Evolutionary conservation across 2,329 filamentous ascomycete genomes (phyloP), one percentile per base, ranked within the genome.

Genomic region (Nigrospora oryzae): DNA sequence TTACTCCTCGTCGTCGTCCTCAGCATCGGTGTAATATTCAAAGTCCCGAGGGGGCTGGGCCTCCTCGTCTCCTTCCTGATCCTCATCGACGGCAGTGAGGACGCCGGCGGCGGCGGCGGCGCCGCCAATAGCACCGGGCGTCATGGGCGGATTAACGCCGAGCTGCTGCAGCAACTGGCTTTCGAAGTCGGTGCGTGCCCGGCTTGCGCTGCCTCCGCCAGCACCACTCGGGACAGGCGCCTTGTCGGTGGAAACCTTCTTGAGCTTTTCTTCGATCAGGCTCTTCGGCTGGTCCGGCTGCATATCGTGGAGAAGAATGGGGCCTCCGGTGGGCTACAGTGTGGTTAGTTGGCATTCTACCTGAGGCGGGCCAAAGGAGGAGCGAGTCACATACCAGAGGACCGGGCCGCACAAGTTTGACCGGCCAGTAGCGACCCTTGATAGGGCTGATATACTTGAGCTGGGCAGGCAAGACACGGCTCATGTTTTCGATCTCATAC

Each of bases 401-500:
- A 23, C 57, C 59, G 15, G 59, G 50, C 33, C 60, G 54, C 35
- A 62, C 56, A 16, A 63, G 77, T 66, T 81, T 81, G 49, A 97
- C 90, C 33, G 93, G 91, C 74, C 86, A 88, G 68, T 96, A 98
- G 55, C 94, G 83, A 38, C 87, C 86, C 51, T 87, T 79, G 40
- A 88, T 81, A 74, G 98, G 95, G 65, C 82, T 95, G 60, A 98
- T 88, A 65, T 91, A 96, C 72, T 95, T 95, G 59, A 97, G 79
- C 70, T 98, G 93, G 39, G 81, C 80, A 1, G 90, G 93, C 40
- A 98, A 79, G 33, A 98, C 89, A 56, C 93, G 81, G 44, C 86
- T 94, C 89, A 98, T 94, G 73, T 98, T 98, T 61, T 93, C 87
- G 50, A 98, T 78, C 52, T 96, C 89, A 63, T 93, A 96, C 54